Conservation (phyloP, 139 green algal genomes). For the Zygnema cylindricum region DNA sequence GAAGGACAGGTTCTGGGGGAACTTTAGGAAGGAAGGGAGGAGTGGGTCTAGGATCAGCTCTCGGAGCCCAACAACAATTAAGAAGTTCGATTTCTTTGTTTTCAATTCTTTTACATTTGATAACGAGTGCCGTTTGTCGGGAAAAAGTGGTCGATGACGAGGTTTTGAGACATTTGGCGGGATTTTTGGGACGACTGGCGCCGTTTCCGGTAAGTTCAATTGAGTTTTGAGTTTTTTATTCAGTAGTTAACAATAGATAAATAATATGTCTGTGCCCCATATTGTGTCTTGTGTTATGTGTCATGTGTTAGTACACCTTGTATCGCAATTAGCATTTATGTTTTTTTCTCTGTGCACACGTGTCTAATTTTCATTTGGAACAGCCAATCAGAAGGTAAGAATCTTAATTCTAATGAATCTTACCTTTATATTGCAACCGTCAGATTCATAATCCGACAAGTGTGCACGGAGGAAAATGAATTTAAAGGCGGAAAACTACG, state of each 20-base stretch:
- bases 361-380: too few species aligned
- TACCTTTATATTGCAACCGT: too few species aligned
- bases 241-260: neutral
- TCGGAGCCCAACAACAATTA: constrained; percentile 7
- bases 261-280: too few species aligned
- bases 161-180: constrained; percentile 69
- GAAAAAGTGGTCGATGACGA: constrained; percentile 60
- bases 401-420: too few species aligned
- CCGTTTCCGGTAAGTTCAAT: neutral
- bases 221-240: neutral
- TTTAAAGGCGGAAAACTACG: too few species aligned
- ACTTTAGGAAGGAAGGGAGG: neutral
- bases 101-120: constrained; percentile 73
- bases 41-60: neutral
- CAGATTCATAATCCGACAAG: too few species aligned
- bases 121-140: constrained; percentile 71
- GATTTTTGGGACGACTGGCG: constrained; percentile 57
- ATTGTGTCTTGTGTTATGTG: too few species aligned
- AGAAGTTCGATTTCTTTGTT: constrained; percentile 58
- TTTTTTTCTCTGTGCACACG: too few species aligned
- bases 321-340: too few species aligned
- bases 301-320: too few species aligned
- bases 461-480: too few species aligned
- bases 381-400: too few species aligned
- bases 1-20: neutral